These are phyloP conservation scores for Leptomonas seymouri DNA, from an alignment of 208 protist genomes.

Conservation along the genomic window DNA sequence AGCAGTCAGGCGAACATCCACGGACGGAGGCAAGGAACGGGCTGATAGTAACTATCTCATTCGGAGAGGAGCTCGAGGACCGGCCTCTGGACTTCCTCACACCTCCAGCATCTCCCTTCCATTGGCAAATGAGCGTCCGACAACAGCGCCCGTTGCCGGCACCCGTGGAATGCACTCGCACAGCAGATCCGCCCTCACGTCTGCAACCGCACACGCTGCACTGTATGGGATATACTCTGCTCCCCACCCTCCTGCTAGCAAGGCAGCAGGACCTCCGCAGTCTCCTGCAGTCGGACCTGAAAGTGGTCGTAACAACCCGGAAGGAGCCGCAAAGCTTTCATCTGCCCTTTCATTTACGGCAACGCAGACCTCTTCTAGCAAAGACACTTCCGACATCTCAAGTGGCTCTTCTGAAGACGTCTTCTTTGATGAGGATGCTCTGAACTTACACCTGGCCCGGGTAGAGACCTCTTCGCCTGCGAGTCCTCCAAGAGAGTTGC, in stretches of 20 bases:
- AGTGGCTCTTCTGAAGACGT: slow-evolving; percentile 8
- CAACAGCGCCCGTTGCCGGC: background rate
- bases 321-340: background rate
- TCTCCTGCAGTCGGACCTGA: background rate
- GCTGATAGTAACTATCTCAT: background rate
- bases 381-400: background rate
- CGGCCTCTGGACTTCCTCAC: background rate
- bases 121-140: background rate
- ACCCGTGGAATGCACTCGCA: background rate
- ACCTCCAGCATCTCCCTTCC: background rate
- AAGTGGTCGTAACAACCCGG: background rate
- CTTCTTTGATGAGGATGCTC: slow-evolving; percentile 34
- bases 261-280: background rate
- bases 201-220: background rate
- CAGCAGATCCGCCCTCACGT: background rate
- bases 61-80: background rate
- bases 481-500: background rate
- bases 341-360: background rate
- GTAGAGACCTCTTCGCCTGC: background rate
- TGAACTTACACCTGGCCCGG: background rate
- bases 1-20: background rate
- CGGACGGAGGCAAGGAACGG: background rate
- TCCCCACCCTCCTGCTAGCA: background rate
- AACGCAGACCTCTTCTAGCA: background rate
- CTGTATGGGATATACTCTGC: background rate